phyloP scores from a whole-genome alignment of 1,284 basidiomycete genomes.

The Amylostereum areolatum region DNA sequence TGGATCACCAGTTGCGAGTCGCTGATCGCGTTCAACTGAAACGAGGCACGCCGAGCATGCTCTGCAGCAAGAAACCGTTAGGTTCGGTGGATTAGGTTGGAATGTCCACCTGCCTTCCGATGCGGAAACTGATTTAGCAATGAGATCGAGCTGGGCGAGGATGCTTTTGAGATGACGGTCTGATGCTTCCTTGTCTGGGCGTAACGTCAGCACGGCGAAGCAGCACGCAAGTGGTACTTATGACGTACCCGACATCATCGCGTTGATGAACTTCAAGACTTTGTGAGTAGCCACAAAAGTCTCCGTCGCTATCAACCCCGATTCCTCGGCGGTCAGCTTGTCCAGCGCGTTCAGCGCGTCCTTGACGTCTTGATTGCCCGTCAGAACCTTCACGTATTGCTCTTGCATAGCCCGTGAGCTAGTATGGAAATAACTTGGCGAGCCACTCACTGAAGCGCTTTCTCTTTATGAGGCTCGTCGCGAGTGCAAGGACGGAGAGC shows the following conservation, averaged over 20 bases:
- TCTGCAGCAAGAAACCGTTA: too few species aligned
- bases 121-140: too few species aligned
- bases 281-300: conserved; percentile 4
- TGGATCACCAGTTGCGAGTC: background rate
- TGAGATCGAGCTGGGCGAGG: too few species aligned
- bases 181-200: too few species aligned
- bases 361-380: background rate
- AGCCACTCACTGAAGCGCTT: background rate
- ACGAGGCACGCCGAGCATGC: background rate
- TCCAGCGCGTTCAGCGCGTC: background rate
- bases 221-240: background rate
- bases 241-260: background rate
- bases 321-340: background rate
- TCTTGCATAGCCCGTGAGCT: background rate
- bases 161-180: too few species aligned
- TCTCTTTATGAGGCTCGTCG: background rate
- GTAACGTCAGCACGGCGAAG: background rate
- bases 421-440: background rate
- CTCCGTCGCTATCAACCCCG: background rate
- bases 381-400: background rate
- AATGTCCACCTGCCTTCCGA: too few species aligned
- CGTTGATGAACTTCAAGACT: conserved; percentile 2
- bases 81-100: too few species aligned
- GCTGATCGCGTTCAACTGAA: background rate
- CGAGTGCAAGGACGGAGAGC: background rate